These are phyloP conservation scores for Aureobasidium sp. DNA, from an alignment of 2,329 filamentous ascomycete genomes.

Conservation along the genomic window DNA sequence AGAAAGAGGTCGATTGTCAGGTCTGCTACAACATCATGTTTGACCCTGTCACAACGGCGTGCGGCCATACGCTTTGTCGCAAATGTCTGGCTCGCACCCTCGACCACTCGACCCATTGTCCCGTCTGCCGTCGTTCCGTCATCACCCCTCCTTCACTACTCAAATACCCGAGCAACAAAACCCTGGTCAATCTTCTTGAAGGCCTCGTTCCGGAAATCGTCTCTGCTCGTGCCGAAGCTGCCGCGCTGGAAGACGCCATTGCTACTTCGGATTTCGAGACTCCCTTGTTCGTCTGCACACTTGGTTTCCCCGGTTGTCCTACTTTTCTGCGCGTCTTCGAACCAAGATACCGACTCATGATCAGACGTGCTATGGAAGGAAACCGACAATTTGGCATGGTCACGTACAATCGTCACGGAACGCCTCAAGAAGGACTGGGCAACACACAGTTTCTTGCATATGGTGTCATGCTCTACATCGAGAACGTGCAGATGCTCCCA, in stretches of 20 bases:
- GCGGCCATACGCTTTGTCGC: conserved; percentile 84
- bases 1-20: conserved; percentile 74
- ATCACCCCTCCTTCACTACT: conserved; percentile 42
- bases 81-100: conserved; percentile 67
- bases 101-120: conserved; percentile 70
- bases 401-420: conserved; percentile 51
- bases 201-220: conserved; percentile 62
- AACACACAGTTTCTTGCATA: conserved; percentile 57
- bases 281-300: conserved; percentile 71
- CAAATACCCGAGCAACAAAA: conserved; percentile 50
- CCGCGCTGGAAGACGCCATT: conserved; percentile 49
- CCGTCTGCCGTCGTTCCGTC: conserved; percentile 64
- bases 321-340: conserved; percentile 90
- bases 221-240: conserved; percentile 46
- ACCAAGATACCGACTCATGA: conserved; percentile 84
- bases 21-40: conserved; percentile 76
- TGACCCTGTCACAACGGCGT: conserved; percentile 74
- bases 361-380: conserved; percentile 64
- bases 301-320: conserved; percentile 73
- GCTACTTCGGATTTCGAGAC: conserved; percentile 50
- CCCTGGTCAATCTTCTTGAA: conserved; percentile 54
- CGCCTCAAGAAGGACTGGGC: conserved; percentile 45
- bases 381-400: conserved; percentile 80
- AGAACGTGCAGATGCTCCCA: conserved; percentile 61
- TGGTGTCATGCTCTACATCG: conserved; percentile 69